Base-by-base conservation (phyloP, 2,329 filamentous ascomycete species). In the Alternaria arborescens region DNA sequence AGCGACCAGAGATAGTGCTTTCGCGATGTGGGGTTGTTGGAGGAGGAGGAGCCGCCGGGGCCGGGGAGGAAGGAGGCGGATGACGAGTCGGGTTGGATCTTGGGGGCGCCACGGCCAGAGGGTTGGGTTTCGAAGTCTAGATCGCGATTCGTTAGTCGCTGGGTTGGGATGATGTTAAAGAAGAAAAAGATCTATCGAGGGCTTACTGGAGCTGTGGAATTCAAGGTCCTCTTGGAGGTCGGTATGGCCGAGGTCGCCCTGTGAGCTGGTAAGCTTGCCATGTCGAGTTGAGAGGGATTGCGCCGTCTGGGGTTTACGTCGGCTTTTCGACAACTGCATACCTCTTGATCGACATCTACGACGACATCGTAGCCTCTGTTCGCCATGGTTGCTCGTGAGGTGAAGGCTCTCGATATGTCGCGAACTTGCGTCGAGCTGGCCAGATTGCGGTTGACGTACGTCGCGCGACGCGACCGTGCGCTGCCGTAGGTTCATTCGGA, bases 191-290 rank as follows among this genome's bases (percentile, higher is more conserved):
- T 24, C 5, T 24, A 7, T 24, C 22, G 22, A 24, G 22, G 0
- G 54, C 82, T 70, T 82, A 89, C 87, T 89, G 68, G 94, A 97
- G 76, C 89, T 91, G 85, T 99, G 95, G 84, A 99, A 99, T 86
- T 98, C 95, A 78, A 99, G 93, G 82, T 98, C 95, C 80, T 97
- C 94, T 84, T 97, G 93, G 24, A 99, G 90, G 80, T 99, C 95
- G 58, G 95, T 99, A 82, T 97, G 94, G 74, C 95, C 95, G 77
- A 99, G 89, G 82, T 99, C 95, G 75, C 94, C 94, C 94, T 98
- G 78, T 60, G 30, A 28, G 32, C 43, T 24, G 52, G 66, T 75
- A 4, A 75, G 71, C 60, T 41, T 54, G 30, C 16, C n/a, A 46
- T 24, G 18, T 34, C 26, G 40, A 7, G 18, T 1, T 26, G 46